A percentile compares a stretch with the other conserved stretches of the same genome.
Evolutionary conservation across 1,284 basidiomycete species (phyloP).

Genomic region (Sparassis latifolia): DNA sequence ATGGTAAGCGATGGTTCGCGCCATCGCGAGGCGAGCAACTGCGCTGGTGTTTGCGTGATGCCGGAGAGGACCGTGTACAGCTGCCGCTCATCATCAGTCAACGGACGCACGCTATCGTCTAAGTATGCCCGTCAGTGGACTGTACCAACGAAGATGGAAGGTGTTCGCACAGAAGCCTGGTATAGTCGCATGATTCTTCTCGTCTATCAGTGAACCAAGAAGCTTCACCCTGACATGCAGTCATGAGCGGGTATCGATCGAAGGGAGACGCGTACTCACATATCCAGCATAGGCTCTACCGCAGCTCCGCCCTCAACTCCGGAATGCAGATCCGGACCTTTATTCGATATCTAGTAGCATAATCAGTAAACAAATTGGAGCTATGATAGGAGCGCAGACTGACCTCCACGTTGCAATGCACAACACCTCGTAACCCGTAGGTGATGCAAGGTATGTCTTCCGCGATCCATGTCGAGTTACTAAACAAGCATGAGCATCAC

Average conservation of each 20-base stretch:
- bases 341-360: constrained; percentile 49
- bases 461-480: constrained; percentile 96
- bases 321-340: constrained; percentile 76
- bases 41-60: constrained; percentile 59
- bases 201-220: constrained; percentile 66
- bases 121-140: constrained; percentile 1
- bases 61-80: constrained; percentile 65
- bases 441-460: constrained; percentile 95
- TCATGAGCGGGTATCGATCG: not conserved
- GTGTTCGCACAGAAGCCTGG: constrained; percentile 76
- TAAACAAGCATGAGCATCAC: constrained; percentile 21
- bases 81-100: constrained; percentile 60
- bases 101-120: constrained; percentile 73
- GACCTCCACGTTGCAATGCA: constrained; percentile 76
- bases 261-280: constrained; percentile 40
- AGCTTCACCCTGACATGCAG: constrained; percentile 60
- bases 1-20: constrained; percentile 72
- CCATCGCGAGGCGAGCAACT: constrained; percentile 71
- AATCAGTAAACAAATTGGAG: not conserved
- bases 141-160: not conserved
- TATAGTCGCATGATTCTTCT: constrained; percentile 56
- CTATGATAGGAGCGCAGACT: constrained; percentile 8
- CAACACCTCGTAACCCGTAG: constrained; percentile 90
- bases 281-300: constrained; percentile 88
- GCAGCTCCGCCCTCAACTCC: constrained; percentile 91